phyloP scores from a whole-genome alignment of 78 protist species.

The Salpingoeca rosetta region DNA sequence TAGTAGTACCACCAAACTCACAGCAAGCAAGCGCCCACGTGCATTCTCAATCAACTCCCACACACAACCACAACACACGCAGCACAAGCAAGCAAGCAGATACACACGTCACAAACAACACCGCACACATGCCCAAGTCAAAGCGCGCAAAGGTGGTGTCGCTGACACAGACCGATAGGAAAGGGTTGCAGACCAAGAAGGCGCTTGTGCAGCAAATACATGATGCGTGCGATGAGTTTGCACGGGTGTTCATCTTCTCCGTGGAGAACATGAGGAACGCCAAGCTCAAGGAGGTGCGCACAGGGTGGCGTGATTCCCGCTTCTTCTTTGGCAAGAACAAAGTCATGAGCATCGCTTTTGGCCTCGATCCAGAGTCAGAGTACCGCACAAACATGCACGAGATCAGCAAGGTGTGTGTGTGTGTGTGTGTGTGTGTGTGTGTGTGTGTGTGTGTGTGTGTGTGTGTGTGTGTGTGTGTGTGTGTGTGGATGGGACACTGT shows the following conservation, averaged over 20 bases:
- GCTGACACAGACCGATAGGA: constrained; percentile 27
- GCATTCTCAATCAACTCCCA: too few species aligned
- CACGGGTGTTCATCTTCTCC: constrained; percentile 34
- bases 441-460: too few species aligned
- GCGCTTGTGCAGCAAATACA: constrained; percentile 33
- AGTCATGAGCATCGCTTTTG: constrained; percentile 70
- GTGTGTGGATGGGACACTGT: too few species aligned
- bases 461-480: too few species aligned
- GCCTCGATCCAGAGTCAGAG: constrained; percentile 49
- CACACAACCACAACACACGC: too few species aligned
- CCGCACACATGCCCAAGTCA: constrained; percentile 61
- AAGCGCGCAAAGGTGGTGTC: constrained; percentile 51
- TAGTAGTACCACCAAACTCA: too few species aligned
- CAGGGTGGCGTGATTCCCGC: constrained; percentile 13
- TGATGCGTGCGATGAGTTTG: constrained; percentile 24
- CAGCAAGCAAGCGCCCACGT: too few species aligned
- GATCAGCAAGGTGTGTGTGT: constrained; percentile 17
- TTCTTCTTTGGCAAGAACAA: constrained; percentile 80
- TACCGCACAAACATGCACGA: constrained; percentile 24
- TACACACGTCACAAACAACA: too few species aligned
- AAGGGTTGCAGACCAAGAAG: constrained; percentile 36
- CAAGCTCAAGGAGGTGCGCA: constrained; percentile 53
- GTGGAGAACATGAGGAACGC: constrained; percentile 60
- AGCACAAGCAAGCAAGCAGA: too few species aligned
- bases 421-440: too few species aligned